phyloP scores from a whole-genome alignment of 768 basidiomycete genomes.

The Obba rivulosa region DNA sequence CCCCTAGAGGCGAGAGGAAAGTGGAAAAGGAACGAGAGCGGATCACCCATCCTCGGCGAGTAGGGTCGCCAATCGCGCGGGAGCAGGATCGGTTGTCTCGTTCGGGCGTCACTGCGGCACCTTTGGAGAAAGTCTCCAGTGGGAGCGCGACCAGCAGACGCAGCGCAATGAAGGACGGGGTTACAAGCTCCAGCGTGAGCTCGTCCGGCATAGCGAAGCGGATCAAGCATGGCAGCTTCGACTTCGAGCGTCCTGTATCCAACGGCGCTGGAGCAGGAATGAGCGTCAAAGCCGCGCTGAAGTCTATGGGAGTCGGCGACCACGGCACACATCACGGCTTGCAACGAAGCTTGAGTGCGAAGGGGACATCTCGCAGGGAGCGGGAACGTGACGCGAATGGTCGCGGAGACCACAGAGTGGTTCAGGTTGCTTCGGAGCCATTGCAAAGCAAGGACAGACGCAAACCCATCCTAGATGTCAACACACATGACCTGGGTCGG shows the following conservation, averaged over 20 bases:
- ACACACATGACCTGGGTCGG: conserved; percentile 1
- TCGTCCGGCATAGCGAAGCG: conserved; percentile 19
- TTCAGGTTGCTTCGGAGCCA: background rate
- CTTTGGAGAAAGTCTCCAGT: conserved; percentile 25
- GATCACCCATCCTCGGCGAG: conserved; percentile 19
- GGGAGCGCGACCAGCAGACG: conserved; percentile 15
- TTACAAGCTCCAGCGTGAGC: background rate
- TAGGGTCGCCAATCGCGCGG: conserved; percentile 17
- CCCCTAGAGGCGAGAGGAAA: conserved; percentile 11
- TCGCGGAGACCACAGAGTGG: too few relatives aligned
- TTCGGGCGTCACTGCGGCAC: conserved; percentile 11
- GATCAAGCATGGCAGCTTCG: conserved; percentile 68
- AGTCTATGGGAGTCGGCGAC: conserved; percentile 14
- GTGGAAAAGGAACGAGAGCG: conserved; percentile 17
- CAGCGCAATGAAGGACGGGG: conserved; percentile 16
- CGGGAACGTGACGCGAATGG: background rate
- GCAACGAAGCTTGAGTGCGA: background rate
- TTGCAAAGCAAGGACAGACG: background rate
- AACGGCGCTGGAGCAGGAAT: conserved; percentile 5
- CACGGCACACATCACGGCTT: background rate
- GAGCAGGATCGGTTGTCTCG: conserved; percentile 20
- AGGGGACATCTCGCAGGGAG: background rate
- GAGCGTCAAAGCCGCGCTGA: conserved; percentile 15
- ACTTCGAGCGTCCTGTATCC: conserved; percentile 63
- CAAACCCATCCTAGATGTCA: conserved; percentile 2